Evolutionary conservation across 2,329 filamentous ascomycete genomes (phyloP), one percentile per base, ranked within the genome.

Genomic region (Penicillium sp.): DNA sequence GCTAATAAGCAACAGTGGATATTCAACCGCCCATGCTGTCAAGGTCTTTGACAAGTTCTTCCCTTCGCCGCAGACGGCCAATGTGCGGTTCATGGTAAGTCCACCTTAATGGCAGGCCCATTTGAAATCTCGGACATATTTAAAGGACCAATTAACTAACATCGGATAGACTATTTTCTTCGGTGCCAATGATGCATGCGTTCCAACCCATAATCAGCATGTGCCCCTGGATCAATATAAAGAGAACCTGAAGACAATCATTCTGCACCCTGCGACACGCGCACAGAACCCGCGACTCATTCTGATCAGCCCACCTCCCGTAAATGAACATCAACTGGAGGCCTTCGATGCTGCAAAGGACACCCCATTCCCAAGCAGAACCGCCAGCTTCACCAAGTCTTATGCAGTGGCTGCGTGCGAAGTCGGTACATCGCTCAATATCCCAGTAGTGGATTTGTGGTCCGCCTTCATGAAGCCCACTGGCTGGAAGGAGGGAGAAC

Each of bases 131-230:
- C 38, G 21, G 12, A 25, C 33, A 8, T 25, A 17, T 38, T 2
- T 6, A 6, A 47, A 15, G 41, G 13, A 23, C 35, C 27, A 31
- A 53, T 54, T 63, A 25, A 62, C 45, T 37, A 31, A n/a, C 41
- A 21, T 6, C 33, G 2, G 6, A 31, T 57, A 92, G 89, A 80
- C 89, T 40, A 77, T 96, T 58, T 88, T 96, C 64, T 87, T 97
- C 59, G 94, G 94, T 19, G 91, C 94, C 66, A 97, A 99, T 71
- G 94, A 97, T 75, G 88, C 93, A 4, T 87, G 87, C 54, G 74
- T 95, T 4, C 83, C 86, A 4, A 78, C 84, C 38, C 86, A 85
- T 50, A 79, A 80, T 10, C 94, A 97, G 75, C 86, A 93, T 72
- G 84, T 97, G 8, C 85, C 90, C 0, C 75, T 96, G n/a, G 82